Conservation (phyloP, 805 yeast genomes). For the Saccharomycopsis selenospora region DNA sequence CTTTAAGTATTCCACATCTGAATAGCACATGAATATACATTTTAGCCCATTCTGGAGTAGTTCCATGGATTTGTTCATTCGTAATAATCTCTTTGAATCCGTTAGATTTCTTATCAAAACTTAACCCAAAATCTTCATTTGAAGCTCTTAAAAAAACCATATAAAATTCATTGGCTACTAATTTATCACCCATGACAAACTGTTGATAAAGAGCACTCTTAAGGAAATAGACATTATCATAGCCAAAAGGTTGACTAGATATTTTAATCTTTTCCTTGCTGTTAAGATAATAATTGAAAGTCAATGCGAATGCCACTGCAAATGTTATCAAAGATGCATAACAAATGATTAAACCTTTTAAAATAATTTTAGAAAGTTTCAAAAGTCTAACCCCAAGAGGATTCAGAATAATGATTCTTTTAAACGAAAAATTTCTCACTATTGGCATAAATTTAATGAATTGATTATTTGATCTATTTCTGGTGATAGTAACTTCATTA, state of each 20-base stretch:
- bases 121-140: constrained; percentile 28
- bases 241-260: constrained; percentile 4
- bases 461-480: no score
- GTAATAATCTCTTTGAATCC: constrained; percentile 23
- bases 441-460: no score
- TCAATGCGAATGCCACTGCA: constrained; percentile 6
- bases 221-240: constrained; percentile 2
- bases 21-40: constrained; percentile 34
- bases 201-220: constrained; percentile 34
- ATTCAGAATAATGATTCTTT: constrained; percentile 11
- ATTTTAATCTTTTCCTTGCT: constrained; percentile 17
- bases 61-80: constrained; percentile 24
- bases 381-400: constrained; percentile 15
- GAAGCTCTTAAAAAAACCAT: constrained; percentile 28
- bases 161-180: constrained; percentile 31
- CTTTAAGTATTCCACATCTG: constrained; percentile 33
- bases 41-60: constrained; percentile 28
- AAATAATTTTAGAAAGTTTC: constrained; percentile 13
- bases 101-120: constrained; percentile 22
- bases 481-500: no score
- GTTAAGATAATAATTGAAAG: constrained; percentile 12
- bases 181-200: constrained; percentile 29
- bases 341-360: constrained; percentile 21
- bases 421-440: constrained; percentile 5
- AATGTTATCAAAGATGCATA: constrained; percentile 16